Conservation (phyloP, 2,329 filamentous ascomycete genomes). For the Claviceps monticola region DNA sequence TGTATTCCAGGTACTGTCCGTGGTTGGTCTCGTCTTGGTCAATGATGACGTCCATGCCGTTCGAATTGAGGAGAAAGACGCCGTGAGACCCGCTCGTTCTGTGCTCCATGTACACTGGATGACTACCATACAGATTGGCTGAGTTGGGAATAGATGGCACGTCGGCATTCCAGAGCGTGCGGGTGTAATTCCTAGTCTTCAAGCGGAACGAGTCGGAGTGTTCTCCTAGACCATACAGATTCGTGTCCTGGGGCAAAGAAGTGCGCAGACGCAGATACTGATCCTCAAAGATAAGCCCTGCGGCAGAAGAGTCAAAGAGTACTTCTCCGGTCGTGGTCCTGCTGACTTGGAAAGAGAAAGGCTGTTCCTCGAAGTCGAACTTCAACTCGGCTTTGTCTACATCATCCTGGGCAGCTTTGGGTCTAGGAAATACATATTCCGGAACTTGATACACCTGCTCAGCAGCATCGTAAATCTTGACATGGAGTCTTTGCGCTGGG, state of each 20-base stretch:
- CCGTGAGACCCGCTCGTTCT: conserved; percentile 44
- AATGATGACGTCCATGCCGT: conserved; percentile 67
- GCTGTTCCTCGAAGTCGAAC: conserved; percentile 24
- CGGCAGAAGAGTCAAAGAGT: conserved; percentile 53
- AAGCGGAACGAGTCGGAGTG: conserved; percentile 54
- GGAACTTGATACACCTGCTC: conserved; percentile 58
- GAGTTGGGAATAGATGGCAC: conserved; percentile 44
- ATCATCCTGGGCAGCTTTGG: conserved; percentile 17
- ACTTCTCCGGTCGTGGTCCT: conserved; percentile 22
- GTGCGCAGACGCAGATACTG: conserved; percentile 61
- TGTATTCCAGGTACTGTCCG: conserved; percentile 60
- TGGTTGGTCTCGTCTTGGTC: conserved; percentile 42
- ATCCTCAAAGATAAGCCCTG: conserved; percentile 54
- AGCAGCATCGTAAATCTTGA: conserved; percentile 54
- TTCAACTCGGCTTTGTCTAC: conserved; percentile 26
- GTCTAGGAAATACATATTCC: conserved; percentile 47
- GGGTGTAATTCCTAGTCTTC: conserved; percentile 51
- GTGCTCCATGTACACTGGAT: conserved; percentile 66
- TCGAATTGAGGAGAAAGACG: conserved; percentile 58
- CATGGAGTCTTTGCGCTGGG: conserved; percentile 44
- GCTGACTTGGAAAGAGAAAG: conserved; percentile 50
- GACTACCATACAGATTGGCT: conserved; percentile 57
- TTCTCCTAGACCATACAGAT: conserved; percentile 65
- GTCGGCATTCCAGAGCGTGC: conserved; percentile 58
- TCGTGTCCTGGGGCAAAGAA: conserved; percentile 47